Base-by-base conservation (phyloP, 768 basidiomycete genomes). In the Trametes maxima region DNA sequence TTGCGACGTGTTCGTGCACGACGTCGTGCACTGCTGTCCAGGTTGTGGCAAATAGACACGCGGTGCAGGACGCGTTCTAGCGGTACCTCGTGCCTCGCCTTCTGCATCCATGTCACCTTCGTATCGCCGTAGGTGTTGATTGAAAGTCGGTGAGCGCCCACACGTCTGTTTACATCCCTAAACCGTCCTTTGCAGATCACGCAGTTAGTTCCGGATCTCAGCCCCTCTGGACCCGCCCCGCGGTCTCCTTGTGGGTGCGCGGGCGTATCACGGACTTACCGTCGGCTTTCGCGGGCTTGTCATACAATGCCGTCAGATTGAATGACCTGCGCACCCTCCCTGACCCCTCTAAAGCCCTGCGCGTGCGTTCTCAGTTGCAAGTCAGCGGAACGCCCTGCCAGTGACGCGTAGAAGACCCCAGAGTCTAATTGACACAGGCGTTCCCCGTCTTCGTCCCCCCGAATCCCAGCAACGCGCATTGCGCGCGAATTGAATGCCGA, bases 1-100 rank as follows among this genome's bases (percentile, higher is more conserved):
- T 50, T 99, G 97, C 71, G 97, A 99, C 76, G 84, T 96, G 19
- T 97, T 98, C 70, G 87, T 98, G 5, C 97, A 98, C 68, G 93
- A 96, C 63, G 94, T 94, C 21, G 79, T 98, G 19, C 96, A 98
- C 70, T 94, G 92, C 61, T 99, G 96, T 78, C 95, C 96, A 0
- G 91, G 90, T 11, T 93, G 90, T 65, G 88, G 88, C 51, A 79
- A 79, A 54, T 62, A 33, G 28, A 33, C 28, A 33, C 28, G 28
- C 4, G 28, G 28, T 8, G 28, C 28, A 33, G 28, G 50, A 62
- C 44, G 8, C 24, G 36, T 37, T n/a, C 17, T 25, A 19, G 17
- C 19, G 11, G 19, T n/a, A 17, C 36, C 3, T 22, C 12, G 21
- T 19, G 19, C 39, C n/a, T 19, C n/a, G 1, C 19, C 13, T 8